Percentiles rank a stretch among this genome's conserved stretches.
These are phyloP conservation scores for Zygosaccharomyces bailii DNA, from an alignment of 805 yeast species.

Conservation along the genomic window DNA sequence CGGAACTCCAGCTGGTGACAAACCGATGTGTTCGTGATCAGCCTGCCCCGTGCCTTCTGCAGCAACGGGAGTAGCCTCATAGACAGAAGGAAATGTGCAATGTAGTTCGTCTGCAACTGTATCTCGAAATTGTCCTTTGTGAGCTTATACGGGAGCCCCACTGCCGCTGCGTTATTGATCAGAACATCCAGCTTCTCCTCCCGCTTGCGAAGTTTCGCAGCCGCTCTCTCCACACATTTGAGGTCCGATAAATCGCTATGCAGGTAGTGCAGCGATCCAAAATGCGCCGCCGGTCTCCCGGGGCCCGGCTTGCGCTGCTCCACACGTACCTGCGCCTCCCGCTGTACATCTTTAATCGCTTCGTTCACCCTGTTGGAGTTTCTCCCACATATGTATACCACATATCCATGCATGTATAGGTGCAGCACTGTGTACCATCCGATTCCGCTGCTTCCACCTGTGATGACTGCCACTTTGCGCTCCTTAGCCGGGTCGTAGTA, in stretches of 20 bases:
- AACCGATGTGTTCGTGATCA: constrained; percentile 61
- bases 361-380: constrained; percentile 51
- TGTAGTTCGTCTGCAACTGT: constrained; percentile 74
- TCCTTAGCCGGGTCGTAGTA: constrained; percentile 53
- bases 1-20: constrained; percentile 55
- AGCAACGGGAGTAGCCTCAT: constrained; percentile 54
- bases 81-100: constrained; percentile 71
- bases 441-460: constrained; percentile 80
- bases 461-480: constrained; percentile 64
- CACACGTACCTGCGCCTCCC: constrained; percentile 44
- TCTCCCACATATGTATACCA: constrained; percentile 73
- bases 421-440: constrained; percentile 77
- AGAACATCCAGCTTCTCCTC: constrained; percentile 57
- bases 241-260: constrained; percentile 55
- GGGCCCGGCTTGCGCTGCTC: constrained; percentile 10
- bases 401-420: constrained; percentile 73
- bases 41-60: constrained; percentile 42
- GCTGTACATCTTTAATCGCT: constrained; percentile 53
- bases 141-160: constrained; percentile 64
- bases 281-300: constrained; percentile 9
- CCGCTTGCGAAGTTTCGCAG: constrained; percentile 40
- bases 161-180: constrained; percentile 75
- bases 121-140: constrained; percentile 74
- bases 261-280: constrained; percentile 36
- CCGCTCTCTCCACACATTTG: constrained; percentile 48